Conservation (phyloP, 768 basidiomycete species). For the Hortiboletus flavorubellus region DNA sequence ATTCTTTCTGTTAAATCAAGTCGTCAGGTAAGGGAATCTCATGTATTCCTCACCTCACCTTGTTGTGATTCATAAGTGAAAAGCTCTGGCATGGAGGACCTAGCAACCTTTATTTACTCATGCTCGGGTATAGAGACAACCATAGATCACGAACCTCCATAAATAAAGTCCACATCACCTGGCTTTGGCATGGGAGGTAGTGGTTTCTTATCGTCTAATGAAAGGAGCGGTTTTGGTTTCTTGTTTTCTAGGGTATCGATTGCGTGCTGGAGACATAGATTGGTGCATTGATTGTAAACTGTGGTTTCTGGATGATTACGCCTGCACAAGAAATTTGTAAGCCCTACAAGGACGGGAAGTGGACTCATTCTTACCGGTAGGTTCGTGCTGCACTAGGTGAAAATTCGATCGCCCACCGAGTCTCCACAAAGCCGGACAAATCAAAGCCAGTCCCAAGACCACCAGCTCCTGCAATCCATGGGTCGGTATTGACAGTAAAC, state of each 20-base stretch:
- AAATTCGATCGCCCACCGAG: slow-evolving; percentile 67
- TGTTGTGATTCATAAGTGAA: slow-evolving; percentile 58
- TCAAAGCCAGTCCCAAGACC: slow-evolving; percentile 69
- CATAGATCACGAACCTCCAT: slow-evolving; percentile 50
- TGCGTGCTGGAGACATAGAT: slow-evolving; percentile 55
- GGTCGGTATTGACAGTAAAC: not conserved
- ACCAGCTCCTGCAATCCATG: slow-evolving; percentile 54
- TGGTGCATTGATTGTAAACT: slow-evolving; percentile 67
- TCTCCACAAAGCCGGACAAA: slow-evolving; percentile 57
- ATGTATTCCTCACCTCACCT: slow-evolving; percentile 36
- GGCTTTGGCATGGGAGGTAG: slow-evolving; percentile 51
- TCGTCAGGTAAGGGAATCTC: slow-evolving; percentile 1
- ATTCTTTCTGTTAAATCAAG: slow-evolving; percentile 39
- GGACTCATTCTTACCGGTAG: slow-evolving; percentile 44
- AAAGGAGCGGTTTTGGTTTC: slow-evolving; percentile 37
- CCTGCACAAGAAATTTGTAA: slow-evolving; percentile 34
- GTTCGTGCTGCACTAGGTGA: slow-evolving; percentile 61
- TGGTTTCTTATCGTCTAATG: slow-evolving; percentile 39
- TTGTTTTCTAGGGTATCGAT: slow-evolving; percentile 45
- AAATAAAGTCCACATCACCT: slow-evolving; percentile 67
- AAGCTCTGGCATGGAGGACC: slow-evolving; percentile 80
- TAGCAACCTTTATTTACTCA: slow-evolving; percentile 22
- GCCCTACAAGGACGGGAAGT: not conserved
- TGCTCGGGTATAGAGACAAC: not conserved
- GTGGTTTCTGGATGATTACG: slow-evolving; percentile 55